A percentile compares a stretch with the other conserved stretches of the same genome.
Evolutionary conservation across 1,284 basidiomycete genomes (phyloP).

Genomic region (Cryptococcus neoformans): DNA sequence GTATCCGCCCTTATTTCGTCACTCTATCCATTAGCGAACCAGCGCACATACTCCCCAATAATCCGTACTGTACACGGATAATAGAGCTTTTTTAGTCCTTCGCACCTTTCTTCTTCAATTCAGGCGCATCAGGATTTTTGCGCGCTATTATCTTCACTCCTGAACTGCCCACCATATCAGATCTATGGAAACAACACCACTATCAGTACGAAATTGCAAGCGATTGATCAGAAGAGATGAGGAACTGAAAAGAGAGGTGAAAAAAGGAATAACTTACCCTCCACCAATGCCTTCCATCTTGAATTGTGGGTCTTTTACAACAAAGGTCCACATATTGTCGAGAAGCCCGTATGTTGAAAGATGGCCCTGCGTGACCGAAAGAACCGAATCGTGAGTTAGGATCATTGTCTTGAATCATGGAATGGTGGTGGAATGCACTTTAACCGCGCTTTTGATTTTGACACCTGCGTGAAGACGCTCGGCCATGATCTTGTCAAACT

Average conservation of each 20-base stretch:
- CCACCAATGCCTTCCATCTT: constrained; percentile 81
- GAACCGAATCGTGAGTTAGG: too few species aligned
- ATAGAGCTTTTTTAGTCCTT: too few species aligned
- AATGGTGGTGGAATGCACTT: constrained; percentile 55
- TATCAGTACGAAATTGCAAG: neutral
- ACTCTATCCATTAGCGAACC: too few species aligned
- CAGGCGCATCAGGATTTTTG: constrained; percentile 80
- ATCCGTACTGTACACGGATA: too few species aligned
- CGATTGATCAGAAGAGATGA: neutral
- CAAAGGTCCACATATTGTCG: constrained; percentile 97
- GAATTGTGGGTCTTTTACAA: constrained; percentile 84
- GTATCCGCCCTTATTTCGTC: too few species aligned
- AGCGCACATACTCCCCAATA: too few species aligned
- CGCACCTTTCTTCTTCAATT: constrained; percentile 30
- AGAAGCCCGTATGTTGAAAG: constrained; percentile 88
- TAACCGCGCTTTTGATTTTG: constrained; percentile 86
- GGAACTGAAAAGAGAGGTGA: neutral
- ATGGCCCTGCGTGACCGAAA: constrained; percentile 64
- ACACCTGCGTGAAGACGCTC: constrained; percentile 86
- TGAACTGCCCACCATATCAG: constrained; percentile 57
- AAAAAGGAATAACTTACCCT: constrained; percentile 20
- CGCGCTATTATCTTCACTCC: constrained; percentile 95
- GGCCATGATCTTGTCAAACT: constrained; percentile 94
- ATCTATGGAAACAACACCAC: constrained; percentile 7
- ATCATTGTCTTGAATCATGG: neutral